Base-by-base conservation (phyloP, 306 rosid species). In the Sicyos baderoa region DNA sequence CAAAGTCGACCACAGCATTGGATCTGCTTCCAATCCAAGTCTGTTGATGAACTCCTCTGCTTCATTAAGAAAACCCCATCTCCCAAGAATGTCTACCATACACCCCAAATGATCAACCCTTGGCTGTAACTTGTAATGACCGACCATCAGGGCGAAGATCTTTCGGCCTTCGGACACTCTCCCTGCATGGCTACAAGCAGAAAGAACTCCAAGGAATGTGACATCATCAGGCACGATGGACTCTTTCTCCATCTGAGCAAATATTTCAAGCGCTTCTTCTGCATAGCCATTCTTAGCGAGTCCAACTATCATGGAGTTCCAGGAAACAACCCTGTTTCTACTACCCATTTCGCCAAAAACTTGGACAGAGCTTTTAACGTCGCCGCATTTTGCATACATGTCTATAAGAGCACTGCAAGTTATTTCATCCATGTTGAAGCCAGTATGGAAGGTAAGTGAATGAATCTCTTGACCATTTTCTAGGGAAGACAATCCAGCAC, bases 231-330 rank as follows among this genome's bases (percentile, higher is more conserved):
- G 68, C 7, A 37, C 17, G 68, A 61, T 61, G 49, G 50, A 61
- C 37, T 37, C 25, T 61, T 61, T 22, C 68, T 61, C 68, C 68
- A 61, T 37, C 23, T 35, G 9, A 12, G 13, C 37, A 12, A 61
- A 61, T 35, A 37, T 37, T 61, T 61, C 50, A 17, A 61, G 68
- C 2, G 68, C 68, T 61, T 61, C 68, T 37, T 61, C 68, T 37
- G 50, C 49, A 61, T 61, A 61, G 16, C 68, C 68, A 37, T 61
- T 61, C 68, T 61, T 37, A 0, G 50, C 68, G 11, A 61, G 68
- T 61, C 68, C 68, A n/a, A 61, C 68, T 61, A 61, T 61, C 68
- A 61, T 61, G 25, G 50, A 61, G 68, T 61, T 61, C 68, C 68
- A 61, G 18, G 68, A 61, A n/a, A 37, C 11, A 16, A 61, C 68